These are phyloP conservation scores for Linnemannia schmuckeri DNA, from an alignment of 192 early-diverging fungal genomes.

Conservation along the genomic window DNA sequence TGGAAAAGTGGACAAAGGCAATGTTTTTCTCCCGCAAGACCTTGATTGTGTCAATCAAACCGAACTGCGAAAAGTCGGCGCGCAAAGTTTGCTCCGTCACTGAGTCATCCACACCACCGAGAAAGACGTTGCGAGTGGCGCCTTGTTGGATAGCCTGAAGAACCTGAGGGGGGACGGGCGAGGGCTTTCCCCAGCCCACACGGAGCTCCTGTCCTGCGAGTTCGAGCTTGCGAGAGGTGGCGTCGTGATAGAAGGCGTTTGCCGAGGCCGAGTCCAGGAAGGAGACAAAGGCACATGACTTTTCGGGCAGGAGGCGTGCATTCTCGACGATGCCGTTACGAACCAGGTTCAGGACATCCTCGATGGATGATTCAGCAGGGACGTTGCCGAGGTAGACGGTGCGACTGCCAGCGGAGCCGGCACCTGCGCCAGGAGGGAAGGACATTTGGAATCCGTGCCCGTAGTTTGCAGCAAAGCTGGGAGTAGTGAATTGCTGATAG, in stretches of 20 bases:
- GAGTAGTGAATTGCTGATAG: conserved; percentile 48
- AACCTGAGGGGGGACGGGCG: conserved; percentile 63
- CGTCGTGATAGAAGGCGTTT: conserved; percentile 69
- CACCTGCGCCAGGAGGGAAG: conserved; percentile 22
- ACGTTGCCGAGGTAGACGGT: conserved; percentile 90
- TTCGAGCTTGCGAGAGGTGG: conserved; percentile 59
- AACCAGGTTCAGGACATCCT: conserved; percentile 80
- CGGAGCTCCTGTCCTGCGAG: conserved; percentile 74
- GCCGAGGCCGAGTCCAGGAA: conserved; percentile 81
- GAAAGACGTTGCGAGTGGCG: conserved; percentile 86
- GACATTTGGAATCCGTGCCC: conserved; percentile 37
- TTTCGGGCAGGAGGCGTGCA: conserved; percentile 79
- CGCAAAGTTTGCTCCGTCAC: conserved; percentile 67
- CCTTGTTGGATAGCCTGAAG: conserved; percentile 70
- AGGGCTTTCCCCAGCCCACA: conserved; percentile 84
- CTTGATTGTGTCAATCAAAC: conserved; percentile 79
- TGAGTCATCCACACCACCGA: conserved; percentile 79
- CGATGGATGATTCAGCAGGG: conserved; percentile 65
- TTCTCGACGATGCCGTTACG: conserved; percentile 78
- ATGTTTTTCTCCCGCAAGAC: conserved; percentile 81
- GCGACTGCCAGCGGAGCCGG: conserved; percentile 59
- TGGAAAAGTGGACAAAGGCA: conserved; percentile 88
- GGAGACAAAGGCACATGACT: conserved; percentile 85
- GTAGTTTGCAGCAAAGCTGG: conserved; percentile 35
- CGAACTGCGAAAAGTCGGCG: conserved; percentile 77